phyloP scores from a whole-genome alignment of 2,329 filamentous ascomycete genomes.

The Neonectria magnoliae region DNA sequence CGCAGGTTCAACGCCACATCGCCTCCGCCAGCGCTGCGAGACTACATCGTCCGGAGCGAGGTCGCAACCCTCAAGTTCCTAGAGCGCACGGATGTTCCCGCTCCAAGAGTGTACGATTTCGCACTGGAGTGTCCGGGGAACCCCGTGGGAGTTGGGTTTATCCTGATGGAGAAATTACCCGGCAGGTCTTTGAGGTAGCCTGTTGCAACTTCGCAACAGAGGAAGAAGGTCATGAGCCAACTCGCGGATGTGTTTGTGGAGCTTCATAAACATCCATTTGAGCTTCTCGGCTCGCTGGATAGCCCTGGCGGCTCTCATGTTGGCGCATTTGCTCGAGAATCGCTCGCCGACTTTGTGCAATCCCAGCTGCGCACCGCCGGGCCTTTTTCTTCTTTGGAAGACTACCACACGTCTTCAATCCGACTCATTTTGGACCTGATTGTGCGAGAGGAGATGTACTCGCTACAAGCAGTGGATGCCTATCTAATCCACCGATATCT shows the following conservation, averaged over 20 bases:
- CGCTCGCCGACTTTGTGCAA: constrained; percentile 47
- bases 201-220: constrained; percentile 45
- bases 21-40: constrained; percentile 31
- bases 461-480: constrained; percentile 45
- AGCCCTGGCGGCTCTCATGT: constrained; percentile 41
- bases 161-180: constrained; percentile 55
- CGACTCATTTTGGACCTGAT: constrained; percentile 51
- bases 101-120: constrained; percentile 51
- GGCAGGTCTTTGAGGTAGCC: constrained; percentile 51
- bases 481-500: constrained; percentile 56
- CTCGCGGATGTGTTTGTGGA: constrained; percentile 53
- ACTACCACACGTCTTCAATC: constrained; percentile 50
- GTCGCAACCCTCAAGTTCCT: constrained; percentile 54
- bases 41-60: constrained; percentile 53
- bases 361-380: constrained; percentile 44
- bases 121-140: constrained; percentile 44
- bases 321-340: constrained; percentile 51
- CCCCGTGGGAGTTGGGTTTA: constrained; percentile 50
- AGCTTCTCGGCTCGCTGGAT: constrained; percentile 49
- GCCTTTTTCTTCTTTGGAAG: constrained; percentile 47
- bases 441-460: constrained; percentile 49
- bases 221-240: constrained; percentile 48
- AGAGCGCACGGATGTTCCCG: constrained; percentile 47
- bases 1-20: constrained; percentile 49
- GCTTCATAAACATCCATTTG: constrained; percentile 49